Evolutionary conservation across 257 asterid genomes (phyloP).

Genomic region (Penstemon davidsonii): DNA sequence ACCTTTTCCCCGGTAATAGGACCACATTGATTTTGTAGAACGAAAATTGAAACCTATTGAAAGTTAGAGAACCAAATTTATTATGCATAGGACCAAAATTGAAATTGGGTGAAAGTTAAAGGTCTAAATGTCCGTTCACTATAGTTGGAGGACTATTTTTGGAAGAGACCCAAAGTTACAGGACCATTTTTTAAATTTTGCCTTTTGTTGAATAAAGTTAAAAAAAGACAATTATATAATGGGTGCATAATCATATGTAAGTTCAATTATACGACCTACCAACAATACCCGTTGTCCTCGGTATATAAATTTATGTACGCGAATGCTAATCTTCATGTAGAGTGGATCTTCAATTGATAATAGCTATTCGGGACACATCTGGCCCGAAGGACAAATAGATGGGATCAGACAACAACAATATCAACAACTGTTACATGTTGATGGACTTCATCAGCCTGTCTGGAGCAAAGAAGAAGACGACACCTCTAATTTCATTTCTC

Average conservation of each 20-base stretch:
- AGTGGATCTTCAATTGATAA: slow-evolving; percentile 51
- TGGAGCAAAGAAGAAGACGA: slow-evolving; percentile 55
- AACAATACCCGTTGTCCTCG: neutral
- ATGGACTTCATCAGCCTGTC: slow-evolving; percentile 59
- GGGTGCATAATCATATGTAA: neutral
- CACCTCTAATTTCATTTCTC: slow-evolving; percentile 54
- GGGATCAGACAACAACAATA: slow-evolving; percentile 55
- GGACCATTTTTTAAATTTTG: neutral
- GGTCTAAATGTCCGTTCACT: too few species aligned
- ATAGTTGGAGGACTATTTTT: too few species aligned
- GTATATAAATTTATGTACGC: too few species aligned
- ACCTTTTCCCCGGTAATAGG: too few species aligned
- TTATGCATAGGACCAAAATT: too few species aligned
- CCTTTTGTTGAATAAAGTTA: neutral
- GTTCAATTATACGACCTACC: neutral
- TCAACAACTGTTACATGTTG: slow-evolving; percentile 61
- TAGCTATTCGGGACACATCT: slow-evolving; percentile 51
- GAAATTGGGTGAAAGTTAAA: too few species aligned
- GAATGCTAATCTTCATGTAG: slow-evolving; percentile 33
- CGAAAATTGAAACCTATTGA: too few species aligned
- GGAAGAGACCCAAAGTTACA: too few species aligned
- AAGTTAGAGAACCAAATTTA: too few species aligned
- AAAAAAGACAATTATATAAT: neutral
- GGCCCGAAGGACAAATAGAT: slow-evolving; percentile 55
- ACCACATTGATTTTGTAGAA: too few species aligned